These are phyloP conservation scores for Rauvolfia tetraphylla DNA, from an alignment of 257 asterid species.

Conservation along the genomic window DNA sequence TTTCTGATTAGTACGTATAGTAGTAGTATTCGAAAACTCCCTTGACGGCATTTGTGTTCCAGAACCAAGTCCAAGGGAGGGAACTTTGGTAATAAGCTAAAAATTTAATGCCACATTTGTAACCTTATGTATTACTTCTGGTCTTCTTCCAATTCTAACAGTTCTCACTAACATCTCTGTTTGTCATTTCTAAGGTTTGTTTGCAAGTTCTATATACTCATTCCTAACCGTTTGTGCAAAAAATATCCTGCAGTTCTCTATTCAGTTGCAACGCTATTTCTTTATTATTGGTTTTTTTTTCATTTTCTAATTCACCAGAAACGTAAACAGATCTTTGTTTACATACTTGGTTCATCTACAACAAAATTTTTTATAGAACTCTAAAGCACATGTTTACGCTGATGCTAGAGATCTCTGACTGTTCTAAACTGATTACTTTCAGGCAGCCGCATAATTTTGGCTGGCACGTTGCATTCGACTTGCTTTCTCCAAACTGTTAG, in stretches of 20 bases:
- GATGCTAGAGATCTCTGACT: not conserved
- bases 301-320: no score
- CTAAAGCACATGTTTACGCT: not conserved
- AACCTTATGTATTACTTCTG: not conserved
- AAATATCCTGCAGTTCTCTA: not conserved
- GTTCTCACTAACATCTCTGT: not conserved
- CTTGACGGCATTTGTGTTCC: not conserved
- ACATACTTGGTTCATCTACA: no score
- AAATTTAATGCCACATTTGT: conserved; percentile 1
- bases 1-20: not conserved
- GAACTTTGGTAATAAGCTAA: not conserved
- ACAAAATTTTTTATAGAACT: no score
- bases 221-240: not conserved
- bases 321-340: no score
- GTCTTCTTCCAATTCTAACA: not conserved
- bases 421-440: not conserved
- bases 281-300: not conserved
- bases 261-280: not conserved
- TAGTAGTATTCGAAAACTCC: not conserved
- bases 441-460: conserved; percentile 3
- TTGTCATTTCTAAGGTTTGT: not conserved
- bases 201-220: not conserved
- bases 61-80: no score
- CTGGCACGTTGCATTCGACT: not conserved
- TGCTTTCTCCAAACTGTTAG: not conserved